Base-by-base conservation (phyloP, 768 basidiomycete species). In the Jaapia argillacea region DNA sequence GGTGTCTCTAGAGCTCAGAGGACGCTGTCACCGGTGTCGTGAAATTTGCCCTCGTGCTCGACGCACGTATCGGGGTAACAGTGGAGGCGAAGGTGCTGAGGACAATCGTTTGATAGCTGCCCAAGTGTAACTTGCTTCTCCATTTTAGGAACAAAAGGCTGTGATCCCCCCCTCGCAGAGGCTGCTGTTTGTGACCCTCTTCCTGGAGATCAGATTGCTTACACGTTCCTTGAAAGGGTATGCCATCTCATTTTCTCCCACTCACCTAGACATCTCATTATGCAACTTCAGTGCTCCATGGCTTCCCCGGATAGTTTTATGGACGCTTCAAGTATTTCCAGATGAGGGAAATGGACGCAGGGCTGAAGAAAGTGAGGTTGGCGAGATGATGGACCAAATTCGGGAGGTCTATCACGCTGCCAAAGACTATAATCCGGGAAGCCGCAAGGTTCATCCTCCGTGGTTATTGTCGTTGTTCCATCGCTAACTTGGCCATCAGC, bases 191-290 rank as follows among this genome's bases (percentile, higher is more conserved):
- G 72, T 70, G 44, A 64, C 74, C 16, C 58, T 89, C 4, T 74
- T 87, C 41, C 66, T 74, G 2, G 79, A 85, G 53, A 71, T 84
- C 26, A 64, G 85, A 41, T 59, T 83, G 4, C 51, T 81, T 4
- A 79, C 76, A 1, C 68, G 74, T 40, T 83, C 82, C 1, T 55
- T 80, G 22, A 84, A 80, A 58, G 57, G 69, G 82, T 85, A 58
- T 35, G 77, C 56, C 22, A 14, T 20, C 21, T 40, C 12, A 6
- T 37, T n/a, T n/a, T n/a, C n/a, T n/a, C n/a, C n/a, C n/a, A n/a
- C n/a, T n/a, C n/a, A n/a, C n/a, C n/a, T n/a, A n/a, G n/a, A n/a
- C n/a, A n/a, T n/a, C n/a, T n/a, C n/a, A n/a, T 7, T 12, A 38
- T 7, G 20, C 7, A 7, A 18, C 28, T 18, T 5, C 26, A 61